These are phyloP conservation scores for Phialophora expanda DNA, from an alignment of 2,329 filamentous ascomycete genomes.

Conservation along the genomic window DNA sequence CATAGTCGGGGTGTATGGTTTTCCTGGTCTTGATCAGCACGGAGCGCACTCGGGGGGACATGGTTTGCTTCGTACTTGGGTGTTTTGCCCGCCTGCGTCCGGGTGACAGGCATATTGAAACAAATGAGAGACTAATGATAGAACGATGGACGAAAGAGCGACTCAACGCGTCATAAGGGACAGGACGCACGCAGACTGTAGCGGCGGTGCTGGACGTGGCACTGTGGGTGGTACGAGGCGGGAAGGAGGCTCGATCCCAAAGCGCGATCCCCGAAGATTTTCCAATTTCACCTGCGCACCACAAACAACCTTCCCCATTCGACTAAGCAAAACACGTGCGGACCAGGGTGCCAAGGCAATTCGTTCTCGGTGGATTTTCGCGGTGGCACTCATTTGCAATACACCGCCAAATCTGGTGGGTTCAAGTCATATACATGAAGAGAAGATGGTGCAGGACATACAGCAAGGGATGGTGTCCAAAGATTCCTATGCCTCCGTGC, in stretches of 20 bases:
- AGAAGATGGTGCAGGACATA: not conserved
- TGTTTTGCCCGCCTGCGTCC: conserved; percentile 59
- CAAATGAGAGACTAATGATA: conserved; percentile 10
- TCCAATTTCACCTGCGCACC: not conserved
- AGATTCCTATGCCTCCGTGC: conserved; percentile 10
- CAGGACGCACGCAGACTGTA: not conserved
- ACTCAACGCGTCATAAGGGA: conserved; percentile 7
- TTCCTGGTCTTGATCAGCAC: conserved; percentile 49
- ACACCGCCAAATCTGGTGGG: conserved; percentile 1
- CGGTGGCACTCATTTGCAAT: conserved; percentile 13
- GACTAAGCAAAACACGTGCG: conserved; percentile 2
- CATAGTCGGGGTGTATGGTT: conserved; percentile 57
- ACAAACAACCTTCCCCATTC: conserved; percentile 14
- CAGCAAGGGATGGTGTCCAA: not conserved
- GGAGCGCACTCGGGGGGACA: not conserved
- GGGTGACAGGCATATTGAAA: conserved; percentile 52
- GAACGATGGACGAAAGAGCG: conserved; percentile 7
- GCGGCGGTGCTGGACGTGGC: not conserved
- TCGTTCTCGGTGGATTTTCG: not conserved
- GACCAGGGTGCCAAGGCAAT: not conserved
- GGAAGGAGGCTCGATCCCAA: not conserved
- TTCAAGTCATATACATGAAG: conserved; percentile 13
- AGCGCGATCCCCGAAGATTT: not conserved
- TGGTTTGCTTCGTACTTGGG: conserved; percentile 50
- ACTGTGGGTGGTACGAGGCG: conserved; percentile 14